These are phyloP conservation scores for Pyrus bretschneideri DNA, from an alignment of 306 rosid species.

Conservation along the genomic window DNA sequence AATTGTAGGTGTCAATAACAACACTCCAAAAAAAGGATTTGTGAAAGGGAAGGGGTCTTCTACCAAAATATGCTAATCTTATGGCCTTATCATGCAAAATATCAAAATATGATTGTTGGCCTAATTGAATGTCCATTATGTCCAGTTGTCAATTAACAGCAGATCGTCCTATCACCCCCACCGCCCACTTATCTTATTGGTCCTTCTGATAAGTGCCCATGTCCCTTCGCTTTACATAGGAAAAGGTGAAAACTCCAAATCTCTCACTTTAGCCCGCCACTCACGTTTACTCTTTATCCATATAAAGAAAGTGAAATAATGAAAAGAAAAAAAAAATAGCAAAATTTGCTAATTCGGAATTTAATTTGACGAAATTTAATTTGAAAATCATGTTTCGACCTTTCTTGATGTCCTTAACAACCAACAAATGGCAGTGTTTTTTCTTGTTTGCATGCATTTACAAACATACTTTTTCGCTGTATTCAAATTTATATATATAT, in stretches of 20 bases:
- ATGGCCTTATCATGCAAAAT: constrained; percentile 28
- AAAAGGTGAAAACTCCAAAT: background rate
- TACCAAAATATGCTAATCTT: background rate
- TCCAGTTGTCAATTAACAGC: constrained; percentile 21
- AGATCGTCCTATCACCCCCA: constrained; percentile 32
- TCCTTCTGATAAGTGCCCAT: constrained; percentile 22
- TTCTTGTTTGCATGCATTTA: too few relatives aligned
- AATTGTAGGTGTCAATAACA: background rate
- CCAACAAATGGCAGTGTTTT: too few relatives aligned
- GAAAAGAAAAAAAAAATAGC: background rate
- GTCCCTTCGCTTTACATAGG: background rate
- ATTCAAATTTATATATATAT: too few relatives aligned
- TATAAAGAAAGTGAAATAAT: background rate
- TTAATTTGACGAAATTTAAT: too few relatives aligned
- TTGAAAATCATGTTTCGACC: too few relatives aligned
- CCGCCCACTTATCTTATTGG: constrained; percentile 36
- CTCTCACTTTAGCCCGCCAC: background rate
- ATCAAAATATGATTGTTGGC: background rate
- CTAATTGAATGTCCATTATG: background rate
- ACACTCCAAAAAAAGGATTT: background rate
- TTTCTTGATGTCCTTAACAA: too few relatives aligned
- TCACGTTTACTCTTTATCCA: background rate
- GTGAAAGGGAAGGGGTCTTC: background rate
- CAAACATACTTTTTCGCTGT: too few relatives aligned
- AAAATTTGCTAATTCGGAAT: too few relatives aligned